phyloP scores from a whole-genome alignment of 805 yeast species.

The Lipomyces oligophaga region DNA sequence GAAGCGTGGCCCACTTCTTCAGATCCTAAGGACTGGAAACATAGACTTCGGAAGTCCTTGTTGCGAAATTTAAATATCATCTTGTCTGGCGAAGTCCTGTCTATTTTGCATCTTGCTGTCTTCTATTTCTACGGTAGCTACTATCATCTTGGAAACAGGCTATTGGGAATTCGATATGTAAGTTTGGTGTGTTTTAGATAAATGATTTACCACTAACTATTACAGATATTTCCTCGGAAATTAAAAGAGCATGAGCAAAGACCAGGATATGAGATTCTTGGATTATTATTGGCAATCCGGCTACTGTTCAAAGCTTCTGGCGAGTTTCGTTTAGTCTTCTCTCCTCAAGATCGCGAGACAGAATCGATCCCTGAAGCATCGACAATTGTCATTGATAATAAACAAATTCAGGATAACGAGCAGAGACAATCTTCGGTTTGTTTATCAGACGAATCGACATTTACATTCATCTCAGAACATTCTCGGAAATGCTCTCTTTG shows the following conservation, averaged over 20 bases:
- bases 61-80: constrained; percentile 17
- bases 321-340: constrained; percentile 1
- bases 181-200: constrained; percentile 1
- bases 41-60: constrained; percentile 1
- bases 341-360: background rate
- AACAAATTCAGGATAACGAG: background rate
- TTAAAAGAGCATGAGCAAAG: constrained; percentile 40
- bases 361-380: constrained; percentile 15
- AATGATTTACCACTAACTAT: background rate
- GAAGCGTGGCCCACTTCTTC: no score
- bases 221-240: constrained; percentile 36
- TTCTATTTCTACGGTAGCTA: constrained; percentile 82
- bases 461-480: constrained; percentile 67
- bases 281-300: constrained; percentile 38
- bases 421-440: constrained; percentile 40
- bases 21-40: no score
- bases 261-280: constrained; percentile 69
- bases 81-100: constrained; percentile 39
- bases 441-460: constrained; percentile 51
- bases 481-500: constrained; percentile 84
- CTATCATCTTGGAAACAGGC: constrained; percentile 70
- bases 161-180: constrained; percentile 77
- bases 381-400: constrained; percentile 13
- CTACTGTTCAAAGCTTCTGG: constrained; percentile 24
- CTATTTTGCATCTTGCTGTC: constrained; percentile 70